These are phyloP conservation scores for Aspergillus sp. DNA, from an alignment of 2,329 filamentous ascomycete species.

Conservation along the genomic window DNA sequence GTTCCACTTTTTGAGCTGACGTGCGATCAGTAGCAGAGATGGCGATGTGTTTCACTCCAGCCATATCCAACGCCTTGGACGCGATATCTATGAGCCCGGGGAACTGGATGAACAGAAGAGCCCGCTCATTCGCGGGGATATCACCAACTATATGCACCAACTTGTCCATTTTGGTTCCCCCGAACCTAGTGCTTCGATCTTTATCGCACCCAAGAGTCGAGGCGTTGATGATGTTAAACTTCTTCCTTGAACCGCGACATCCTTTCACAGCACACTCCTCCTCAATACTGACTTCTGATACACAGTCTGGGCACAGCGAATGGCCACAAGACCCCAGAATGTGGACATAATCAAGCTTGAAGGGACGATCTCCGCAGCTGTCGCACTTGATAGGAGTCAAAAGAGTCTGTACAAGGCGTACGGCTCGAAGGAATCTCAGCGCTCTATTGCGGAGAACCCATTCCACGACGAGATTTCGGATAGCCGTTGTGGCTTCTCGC, in stretches of 20 bases:
- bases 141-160: slow-evolving; percentile 45
- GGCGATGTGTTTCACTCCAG: slow-evolving; percentile 31
- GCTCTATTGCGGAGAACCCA: slow-evolving; percentile 20
- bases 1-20: slow-evolving; percentile 34
- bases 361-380: slow-evolving; percentile 27
- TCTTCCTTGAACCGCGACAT: slow-evolving; percentile 40
- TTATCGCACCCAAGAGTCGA: slow-evolving; percentile 33
- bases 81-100: slow-evolving; percentile 42
- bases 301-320: slow-evolving; percentile 45
- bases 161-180: slow-evolving; percentile 49
- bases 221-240: slow-evolving; percentile 41
- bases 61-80: slow-evolving; percentile 24
- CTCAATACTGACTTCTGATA: slow-evolving; percentile 15
- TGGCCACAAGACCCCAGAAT: slow-evolving; percentile 54
- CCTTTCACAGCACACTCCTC: slow-evolving; percentile 40
- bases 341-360: slow-evolving; percentile 30
- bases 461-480: slow-evolving; percentile 20
- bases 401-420: slow-evolving; percentile 18
- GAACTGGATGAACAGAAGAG: slow-evolving; percentile 57
- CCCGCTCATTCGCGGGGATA: slow-evolving; percentile 47
- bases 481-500: slow-evolving; percentile 15
- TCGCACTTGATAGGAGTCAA: slow-evolving; percentile 25
- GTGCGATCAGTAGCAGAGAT: slow-evolving; percentile 33
- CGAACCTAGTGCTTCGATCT: slow-evolving; percentile 20
- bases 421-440: slow-evolving; percentile 22